These are phyloP conservation scores for Ogataea trehaloabstinens DNA, from an alignment of 805 yeast genomes.

Conservation along the genomic window DNA sequence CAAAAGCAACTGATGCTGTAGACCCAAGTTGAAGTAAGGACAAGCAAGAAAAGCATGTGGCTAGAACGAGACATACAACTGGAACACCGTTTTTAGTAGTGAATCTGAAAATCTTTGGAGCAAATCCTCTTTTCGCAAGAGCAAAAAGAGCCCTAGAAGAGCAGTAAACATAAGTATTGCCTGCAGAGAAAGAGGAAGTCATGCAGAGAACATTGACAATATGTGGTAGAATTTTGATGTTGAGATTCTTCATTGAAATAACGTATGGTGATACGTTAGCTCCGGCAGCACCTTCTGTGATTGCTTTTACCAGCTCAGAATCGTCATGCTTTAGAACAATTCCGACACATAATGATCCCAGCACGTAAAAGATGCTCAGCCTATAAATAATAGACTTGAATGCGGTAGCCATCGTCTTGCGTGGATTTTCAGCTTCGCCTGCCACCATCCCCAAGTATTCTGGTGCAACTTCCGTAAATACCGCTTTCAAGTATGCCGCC, in stretches of 20 bases:
- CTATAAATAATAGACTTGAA: constrained; percentile 27
- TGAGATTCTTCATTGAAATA: constrained; percentile 65
- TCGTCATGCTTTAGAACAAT: constrained; percentile 36
- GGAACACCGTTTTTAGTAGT: constrained; percentile 63
- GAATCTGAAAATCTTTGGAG: constrained; percentile 62
- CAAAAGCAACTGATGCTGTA: constrained; percentile 28
- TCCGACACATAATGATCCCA: constrained; percentile 39
- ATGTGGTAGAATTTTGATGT: constrained; percentile 62
- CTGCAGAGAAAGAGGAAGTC: constrained; percentile 73
- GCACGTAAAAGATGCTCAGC: constrained; percentile 41
- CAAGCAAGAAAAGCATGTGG: constrained; percentile 27
- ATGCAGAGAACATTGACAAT: constrained; percentile 72
- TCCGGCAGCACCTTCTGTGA: constrained; percentile 57
- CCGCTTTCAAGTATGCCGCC: constrained; percentile 65
- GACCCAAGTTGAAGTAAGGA: constrained; percentile 36
- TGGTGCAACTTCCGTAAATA: constrained; percentile 77
- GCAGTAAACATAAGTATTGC: constrained; percentile 73
- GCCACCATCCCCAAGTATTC: constrained; percentile 84
- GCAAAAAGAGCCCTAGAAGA: background rate
- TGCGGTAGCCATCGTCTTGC: background rate
- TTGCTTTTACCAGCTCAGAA: constrained; percentile 38
- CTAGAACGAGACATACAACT: constrained; percentile 36
- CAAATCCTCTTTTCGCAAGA: constrained; percentile 61
- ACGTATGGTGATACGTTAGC: constrained; percentile 77
- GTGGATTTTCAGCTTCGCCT: constrained; percentile 61